Percentiles rank a stretch among this genome's conserved stretches.
Conservation (phyloP, 129 eudicot genomes). For the Scalesia atractyloides region DNA sequence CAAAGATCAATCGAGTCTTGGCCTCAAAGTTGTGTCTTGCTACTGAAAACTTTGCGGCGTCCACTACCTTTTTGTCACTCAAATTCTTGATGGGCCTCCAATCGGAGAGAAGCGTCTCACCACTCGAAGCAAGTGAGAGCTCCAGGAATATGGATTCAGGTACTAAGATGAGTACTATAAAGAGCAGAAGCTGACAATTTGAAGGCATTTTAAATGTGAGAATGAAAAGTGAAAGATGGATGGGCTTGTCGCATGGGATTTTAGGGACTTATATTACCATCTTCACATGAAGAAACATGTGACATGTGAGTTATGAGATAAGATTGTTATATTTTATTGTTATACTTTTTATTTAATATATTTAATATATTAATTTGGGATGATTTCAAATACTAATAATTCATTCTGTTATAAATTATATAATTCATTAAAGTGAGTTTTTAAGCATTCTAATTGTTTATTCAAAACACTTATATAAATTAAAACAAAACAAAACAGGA, state of each 20-base stretch:
- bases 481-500: no score
- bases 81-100: constrained; percentile 30
- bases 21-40: constrained; percentile 33
- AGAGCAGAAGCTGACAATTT: background rate
- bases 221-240: constrained; percentile 9
- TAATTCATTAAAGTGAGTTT: no score
- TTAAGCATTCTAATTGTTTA: no score
- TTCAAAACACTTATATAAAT: no score
- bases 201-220: constrained; percentile 11
- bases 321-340: background rate
- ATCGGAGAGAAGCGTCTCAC: constrained; percentile 5
- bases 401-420: no score
- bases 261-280: constrained; percentile 1
- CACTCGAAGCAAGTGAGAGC: constrained; percentile 2
- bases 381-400: no score
- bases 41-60: constrained; percentile 25
- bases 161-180: background rate
- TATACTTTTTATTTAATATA: background rate
- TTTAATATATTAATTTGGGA: background rate
- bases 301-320: background rate
- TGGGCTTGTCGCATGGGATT: background rate
- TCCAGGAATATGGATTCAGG: background rate
- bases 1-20: constrained; percentile 17
- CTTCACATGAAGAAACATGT: constrained; percentile 10
- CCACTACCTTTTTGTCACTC: constrained; percentile 21